These are phyloP conservation scores for Citrus reticulata DNA, from an alignment of 345 rosid species.

Conservation along the genomic window DNA sequence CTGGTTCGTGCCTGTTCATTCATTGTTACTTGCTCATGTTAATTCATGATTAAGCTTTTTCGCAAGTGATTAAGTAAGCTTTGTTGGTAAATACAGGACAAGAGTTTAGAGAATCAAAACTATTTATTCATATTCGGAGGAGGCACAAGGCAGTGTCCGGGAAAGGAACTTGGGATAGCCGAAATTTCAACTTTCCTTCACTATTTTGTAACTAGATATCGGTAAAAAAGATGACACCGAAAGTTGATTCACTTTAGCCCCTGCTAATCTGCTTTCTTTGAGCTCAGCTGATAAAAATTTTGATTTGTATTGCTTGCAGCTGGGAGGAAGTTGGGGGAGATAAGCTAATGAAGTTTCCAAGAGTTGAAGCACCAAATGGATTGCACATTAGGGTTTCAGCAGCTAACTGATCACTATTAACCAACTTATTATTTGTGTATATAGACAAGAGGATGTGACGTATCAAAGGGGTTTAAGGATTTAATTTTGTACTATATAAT, in stretches of 20 bases:
- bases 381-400: constrained; percentile 62
- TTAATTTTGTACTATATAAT: constrained; percentile 5
- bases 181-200: constrained; percentile 91
- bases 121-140: constrained; percentile 75
- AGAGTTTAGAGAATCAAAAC: constrained; percentile 52
- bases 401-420: constrained; percentile 29
- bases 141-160: constrained; percentile 90
- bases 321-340: constrained; percentile 88
- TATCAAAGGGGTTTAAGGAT: neutral
- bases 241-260: neutral
- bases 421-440: neutral
- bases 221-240: constrained; percentile 26
- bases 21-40: neutral
- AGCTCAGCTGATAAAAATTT: neutral
- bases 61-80: neutral
- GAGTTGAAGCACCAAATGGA: constrained; percentile 95
- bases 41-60: too few relatives aligned
- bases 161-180: constrained; percentile 85
- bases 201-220: constrained; percentile 82
- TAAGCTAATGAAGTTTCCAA: constrained; percentile 70
- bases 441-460: constrained; percentile 21
- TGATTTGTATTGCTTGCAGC: constrained; percentile 35
- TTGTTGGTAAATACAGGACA: constrained; percentile 47
- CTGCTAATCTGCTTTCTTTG: neutral
- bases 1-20: constrained; percentile 32